Evolutionary conservation across 805 yeast species (phyloP).

Genomic region (Hemisphaericaspora nanyangensis): DNA sequence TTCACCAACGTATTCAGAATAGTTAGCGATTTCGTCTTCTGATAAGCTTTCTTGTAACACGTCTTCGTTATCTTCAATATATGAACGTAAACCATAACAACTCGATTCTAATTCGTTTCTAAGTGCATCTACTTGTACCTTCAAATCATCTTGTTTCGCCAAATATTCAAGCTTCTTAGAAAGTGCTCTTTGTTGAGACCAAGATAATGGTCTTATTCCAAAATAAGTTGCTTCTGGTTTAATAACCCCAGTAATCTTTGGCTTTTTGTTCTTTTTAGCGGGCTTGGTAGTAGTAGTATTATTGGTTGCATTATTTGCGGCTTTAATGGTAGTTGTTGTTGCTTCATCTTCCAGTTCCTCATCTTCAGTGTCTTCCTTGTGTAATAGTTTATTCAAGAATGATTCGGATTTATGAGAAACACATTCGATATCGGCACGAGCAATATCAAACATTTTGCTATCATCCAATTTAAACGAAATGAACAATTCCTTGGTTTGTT

Average conservation of each 20-base stretch:
- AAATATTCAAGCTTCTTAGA: slow-evolving; percentile 47
- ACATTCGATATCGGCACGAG: slow-evolving; percentile 46
- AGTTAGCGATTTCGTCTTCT: slow-evolving; percentile 19
- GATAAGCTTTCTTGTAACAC: slow-evolving; percentile 36
- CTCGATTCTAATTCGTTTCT: slow-evolving; percentile 69
- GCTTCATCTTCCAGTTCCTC: slow-evolving; percentile 9
- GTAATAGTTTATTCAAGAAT: slow-evolving; percentile 24
- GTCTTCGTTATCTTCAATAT: slow-evolving; percentile 52
- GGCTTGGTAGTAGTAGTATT: slow-evolving; percentile 14
- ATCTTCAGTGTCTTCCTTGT: slow-evolving; percentile 18
- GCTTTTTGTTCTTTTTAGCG: slow-evolving; percentile 16
- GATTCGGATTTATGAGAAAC: slow-evolving; percentile 14
- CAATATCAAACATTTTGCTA: slow-evolving; percentile 48
- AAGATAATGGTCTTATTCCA: slow-evolving; percentile 27
- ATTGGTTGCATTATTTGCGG: slow-evolving; percentile 6
- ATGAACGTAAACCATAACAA: slow-evolving; percentile 65
- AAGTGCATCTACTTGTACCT: slow-evolving; percentile 51
- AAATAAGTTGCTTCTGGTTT: slow-evolving; percentile 48
- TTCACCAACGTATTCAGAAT: slow-evolving; percentile 35
- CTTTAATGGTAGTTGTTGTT: slow-evolving; percentile 6
- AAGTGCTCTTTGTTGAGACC: slow-evolving; percentile 42
- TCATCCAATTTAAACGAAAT: slow-evolving; percentile 45
- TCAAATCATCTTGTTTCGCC: slow-evolving; percentile 52
- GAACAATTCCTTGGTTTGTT: slow-evolving; percentile 18
- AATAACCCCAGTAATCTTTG: slow-evolving; percentile 19